Conservation (phyloP, 345 rosid species). For the Fremontodendron californicum region DNA sequence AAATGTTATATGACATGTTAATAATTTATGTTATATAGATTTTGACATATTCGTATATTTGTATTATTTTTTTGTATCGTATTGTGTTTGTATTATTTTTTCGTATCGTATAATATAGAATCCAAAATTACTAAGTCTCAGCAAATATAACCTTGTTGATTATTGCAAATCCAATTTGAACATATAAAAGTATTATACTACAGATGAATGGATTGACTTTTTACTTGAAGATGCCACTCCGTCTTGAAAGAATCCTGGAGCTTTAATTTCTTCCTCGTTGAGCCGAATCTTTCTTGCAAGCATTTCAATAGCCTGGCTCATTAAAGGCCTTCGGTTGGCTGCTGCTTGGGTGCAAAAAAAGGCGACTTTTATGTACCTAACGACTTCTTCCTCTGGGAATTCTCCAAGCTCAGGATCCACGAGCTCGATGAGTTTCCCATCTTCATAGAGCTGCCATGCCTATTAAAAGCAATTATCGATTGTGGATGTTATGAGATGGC, state of each 20-base stretch:
- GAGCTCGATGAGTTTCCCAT: constrained; percentile 44
- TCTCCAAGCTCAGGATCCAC: constrained; percentile 54
- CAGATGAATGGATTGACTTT: constrained; percentile 11
- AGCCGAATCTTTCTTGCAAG: constrained; percentile 43
- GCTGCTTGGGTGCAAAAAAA: constrained; percentile 64
- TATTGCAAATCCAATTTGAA: no score
- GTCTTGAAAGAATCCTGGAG: constrained; percentile 53
- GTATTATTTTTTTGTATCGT: no score
- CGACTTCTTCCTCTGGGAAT: constrained; percentile 44
- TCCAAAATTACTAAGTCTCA: no score
- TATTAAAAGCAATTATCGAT: constrained; percentile 14
- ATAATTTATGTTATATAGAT: no score
- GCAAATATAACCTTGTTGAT: no score
- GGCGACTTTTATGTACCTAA: constrained; percentile 58
- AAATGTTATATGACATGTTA: no score
- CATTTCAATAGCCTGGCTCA: constrained; percentile 70
- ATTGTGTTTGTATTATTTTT: no score
- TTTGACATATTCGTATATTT: no score
- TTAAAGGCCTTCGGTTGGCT: constrained; percentile 49
- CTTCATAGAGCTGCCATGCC: constrained; percentile 63
- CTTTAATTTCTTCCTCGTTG: constrained; percentile 46
- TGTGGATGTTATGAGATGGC: no score
- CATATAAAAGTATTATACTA: no score
- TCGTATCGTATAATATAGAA: no score
- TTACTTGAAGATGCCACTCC: constrained; percentile 1